Percentiles rank a stretch among this genome's conserved stretches.
These are phyloP conservation scores for Parachaetomium inaequale DNA, from an alignment of 495 filamentous ascomycete species.

Conservation along the genomic window DNA sequence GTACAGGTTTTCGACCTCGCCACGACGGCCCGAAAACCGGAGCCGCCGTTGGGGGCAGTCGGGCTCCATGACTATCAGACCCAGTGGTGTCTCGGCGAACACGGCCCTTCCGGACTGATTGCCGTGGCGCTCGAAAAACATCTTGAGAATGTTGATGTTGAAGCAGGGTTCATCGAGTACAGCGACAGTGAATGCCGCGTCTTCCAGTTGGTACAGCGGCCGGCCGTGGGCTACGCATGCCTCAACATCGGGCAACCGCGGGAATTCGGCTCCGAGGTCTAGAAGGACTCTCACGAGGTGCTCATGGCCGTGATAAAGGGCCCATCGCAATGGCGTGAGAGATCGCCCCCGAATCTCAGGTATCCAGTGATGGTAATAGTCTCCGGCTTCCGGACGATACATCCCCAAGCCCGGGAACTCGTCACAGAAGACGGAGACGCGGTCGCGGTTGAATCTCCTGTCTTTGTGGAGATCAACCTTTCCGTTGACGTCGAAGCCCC, in stretches of 20 bases:
- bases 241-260: background rate
- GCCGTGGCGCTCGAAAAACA: background rate
- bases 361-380: no score
- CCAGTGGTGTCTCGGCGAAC: background rate
- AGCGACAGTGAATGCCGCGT: background rate
- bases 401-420: no score
- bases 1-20: no score
- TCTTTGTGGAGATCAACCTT: no score
- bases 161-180: background rate
- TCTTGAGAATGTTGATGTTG: background rate
- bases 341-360: background rate
- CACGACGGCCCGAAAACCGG: no score
- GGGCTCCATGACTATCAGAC: no score
- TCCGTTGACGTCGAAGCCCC: no score
- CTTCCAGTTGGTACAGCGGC: background rate
- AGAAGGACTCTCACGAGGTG: background rate
- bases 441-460: no score
- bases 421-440: no score
- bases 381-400: no score
- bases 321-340: background rate
- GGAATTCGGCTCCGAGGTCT: background rate
- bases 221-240: background rate
- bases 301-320: background rate
- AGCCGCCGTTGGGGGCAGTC: no score
- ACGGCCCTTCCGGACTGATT: background rate